Evolutionary conservation across 2,329 filamentous ascomycete genomes (phyloP), one percentile per base, ranked within the genome.

Genomic region (Neofusicoccum sp.): DNA sequence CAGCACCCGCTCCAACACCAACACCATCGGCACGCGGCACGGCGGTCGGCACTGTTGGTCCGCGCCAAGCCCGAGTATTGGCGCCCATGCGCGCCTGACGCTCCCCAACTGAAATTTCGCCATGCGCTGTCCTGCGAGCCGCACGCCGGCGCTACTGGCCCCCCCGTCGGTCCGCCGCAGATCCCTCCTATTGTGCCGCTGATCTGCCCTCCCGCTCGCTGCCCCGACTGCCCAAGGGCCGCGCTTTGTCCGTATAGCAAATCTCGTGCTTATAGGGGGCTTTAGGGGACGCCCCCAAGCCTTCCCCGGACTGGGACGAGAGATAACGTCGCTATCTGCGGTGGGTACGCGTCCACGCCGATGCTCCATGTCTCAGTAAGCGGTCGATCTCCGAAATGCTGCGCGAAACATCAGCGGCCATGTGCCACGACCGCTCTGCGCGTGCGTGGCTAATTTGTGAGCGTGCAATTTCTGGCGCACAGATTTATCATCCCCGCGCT

Each of bases 81-180:
- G 37, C 29, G 52, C 29, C 52, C 52, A 41, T 56, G 37, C 52
- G 52, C 52, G 52, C 52, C 52, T 56, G 33, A 56, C 43, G n/a
- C 28, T 29, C 44, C 52, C 52, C 52, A 56, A 56, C 37, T 56
- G 54, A 58, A 58, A 58, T 58, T 58, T 58, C 39, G 39, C 41
- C 28, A 22, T 22, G 45, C 34, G 54, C 41, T 8, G 41, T 58
- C 29, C 39, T n/a, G 39, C 39, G 39, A 45, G 39, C 54, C 39
- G 54, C 16, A 12, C 37, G 33, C 14, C 52, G 14, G 54, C 41
- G 54, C 54, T 45, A 58, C 45, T 45, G 54, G 39, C 31, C n/a
- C 9, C 14, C 11, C 39, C 29, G 43, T 28, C 43, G 43, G 37
- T 9, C 6, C 52, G 12, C 54, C 11, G 54, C 31, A 22, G 54